Conservation (phyloP, 2,329 filamentous ascomycete genomes). For the Fusarium sp. region DNA sequence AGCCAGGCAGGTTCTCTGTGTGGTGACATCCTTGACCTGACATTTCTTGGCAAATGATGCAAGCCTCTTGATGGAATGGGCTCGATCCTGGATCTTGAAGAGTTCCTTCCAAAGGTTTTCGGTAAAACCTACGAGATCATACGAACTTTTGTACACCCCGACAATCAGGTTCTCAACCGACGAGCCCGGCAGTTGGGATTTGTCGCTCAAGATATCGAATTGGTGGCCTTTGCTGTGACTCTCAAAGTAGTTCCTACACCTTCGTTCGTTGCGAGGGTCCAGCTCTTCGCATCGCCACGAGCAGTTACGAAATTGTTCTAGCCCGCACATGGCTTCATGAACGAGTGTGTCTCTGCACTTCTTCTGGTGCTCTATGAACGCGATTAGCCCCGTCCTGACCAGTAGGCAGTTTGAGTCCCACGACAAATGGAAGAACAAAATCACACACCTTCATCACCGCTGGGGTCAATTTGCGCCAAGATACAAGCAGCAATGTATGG, state of each 20-base stretch:
- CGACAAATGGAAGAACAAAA: too few relatives aligned
- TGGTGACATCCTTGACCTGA: not conserved
- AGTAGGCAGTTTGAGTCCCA: too few relatives aligned
- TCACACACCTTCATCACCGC: not conserved
- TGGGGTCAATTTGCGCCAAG: not conserved
- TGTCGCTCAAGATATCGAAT: not conserved
- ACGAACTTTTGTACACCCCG: not conserved
- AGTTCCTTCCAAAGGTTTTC: not conserved
- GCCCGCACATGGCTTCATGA: not conserved
- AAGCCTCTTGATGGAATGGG: not conserved
- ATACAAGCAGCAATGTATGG: not conserved
- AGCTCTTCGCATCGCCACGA: not conserved
- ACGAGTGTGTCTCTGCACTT: not conserved
- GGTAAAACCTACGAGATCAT: not conserved
- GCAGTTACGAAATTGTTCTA: not conserved
- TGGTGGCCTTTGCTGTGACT: not conserved
- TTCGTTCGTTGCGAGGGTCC: not conserved
- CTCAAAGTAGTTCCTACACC: not conserved
- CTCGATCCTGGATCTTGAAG: not conserved
- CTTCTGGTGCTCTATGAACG: not conserved
- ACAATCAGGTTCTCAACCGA: not conserved
- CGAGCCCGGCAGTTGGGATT: not conserved
- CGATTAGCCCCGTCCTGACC: too few relatives aligned
- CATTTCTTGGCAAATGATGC: not conserved
- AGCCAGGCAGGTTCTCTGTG: not conserved